Evolutionary conservation across 106 monocot species (phyloP), one percentile per base, ranked within the genome.

Genomic region (Acorus calamus): DNA sequence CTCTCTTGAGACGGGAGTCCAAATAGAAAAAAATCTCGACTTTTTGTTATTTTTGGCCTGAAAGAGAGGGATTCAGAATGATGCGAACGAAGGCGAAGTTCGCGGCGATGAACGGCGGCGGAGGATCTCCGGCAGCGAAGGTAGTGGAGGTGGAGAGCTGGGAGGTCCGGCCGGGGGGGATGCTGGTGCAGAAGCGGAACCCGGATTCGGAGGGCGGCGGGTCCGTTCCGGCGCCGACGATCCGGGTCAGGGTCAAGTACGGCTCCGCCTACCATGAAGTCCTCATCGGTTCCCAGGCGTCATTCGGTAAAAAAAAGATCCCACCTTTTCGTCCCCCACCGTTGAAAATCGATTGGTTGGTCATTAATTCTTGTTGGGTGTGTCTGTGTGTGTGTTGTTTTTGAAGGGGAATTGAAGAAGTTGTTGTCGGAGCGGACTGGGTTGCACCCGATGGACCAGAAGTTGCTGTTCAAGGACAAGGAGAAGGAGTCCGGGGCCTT

Each of bases 131-230:
- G 66, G 61, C 41, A 64, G 56, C 69, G 11, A 49, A 56, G 67
- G 71, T 69, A 55, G 73, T 63, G 64, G 76, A 80, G 66, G 28
- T 28, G 28, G 28, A 28, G 28, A 28, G 1, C 28, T 87, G 84
- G 86, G 94, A 96, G 72, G 82, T 96, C 54, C 67, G 90, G 76
- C 94, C 94, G 0, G 76, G 96, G 11, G 96, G 96, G 7, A 91
- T 96, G 96, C 82, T 96, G 7, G 96, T 96, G 28, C 96, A 96
- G 86, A 96, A 83, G 65, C 66, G 96, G 58, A 54, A 63, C 52
- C 62, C 75, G 0, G 80, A 71, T 14, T 7, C 72, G 9, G 80
- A 53, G 46, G 61, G 68, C 49, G 71, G 5, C 57, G 4, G 6
- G 49, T 54, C 7, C 46, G 44, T 61, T 46, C 53, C 67, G 42